Evolutionary conservation across 208 protist species (phyloP).

Genomic region (Trypanosoma caninum): DNA sequence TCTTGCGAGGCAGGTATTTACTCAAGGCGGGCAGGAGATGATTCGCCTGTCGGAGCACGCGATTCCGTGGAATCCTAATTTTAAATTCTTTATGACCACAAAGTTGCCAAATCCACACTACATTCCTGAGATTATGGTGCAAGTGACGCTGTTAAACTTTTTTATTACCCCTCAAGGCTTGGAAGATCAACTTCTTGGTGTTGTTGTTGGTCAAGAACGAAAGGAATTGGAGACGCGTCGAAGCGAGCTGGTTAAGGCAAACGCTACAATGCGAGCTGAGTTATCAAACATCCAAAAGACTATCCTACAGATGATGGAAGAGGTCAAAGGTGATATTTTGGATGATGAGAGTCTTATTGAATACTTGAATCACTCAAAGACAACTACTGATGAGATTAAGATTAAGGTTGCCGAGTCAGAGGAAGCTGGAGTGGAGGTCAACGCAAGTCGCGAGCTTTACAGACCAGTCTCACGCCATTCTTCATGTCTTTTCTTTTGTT

Average conservation of each 20-base stretch:
- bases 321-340: constrained; percentile 95
- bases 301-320: constrained; percentile 95
- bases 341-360: constrained; percentile 97
- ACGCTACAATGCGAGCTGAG: constrained; percentile 96
- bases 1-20: constrained; percentile 93
- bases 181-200: constrained; percentile 98
- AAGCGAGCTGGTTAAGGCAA: constrained; percentile 93
- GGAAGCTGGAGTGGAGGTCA: constrained; percentile 96
- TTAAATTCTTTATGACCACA: constrained; percentile 99
- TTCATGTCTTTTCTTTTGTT: constrained; percentile 97
- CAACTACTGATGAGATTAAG: constrained; percentile 92
- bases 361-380: constrained; percentile 95
- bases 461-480: constrained; percentile 93
- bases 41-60: constrained; percentile 97
- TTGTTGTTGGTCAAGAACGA: constrained; percentile 96
- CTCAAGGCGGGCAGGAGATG: constrained; percentile 90
- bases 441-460: constrained; percentile 95
- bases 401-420: constrained; percentile 94
- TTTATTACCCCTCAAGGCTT: constrained; percentile 97
- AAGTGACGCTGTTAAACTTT: constrained; percentile 99
- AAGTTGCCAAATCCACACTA: constrained; percentile 98
- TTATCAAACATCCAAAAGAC: constrained; percentile 95
- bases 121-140: constrained; percentile 96
- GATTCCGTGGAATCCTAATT: constrained; percentile 95
- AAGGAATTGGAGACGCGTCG: constrained; percentile 96